Evolutionary conservation across 305 asterid genomes (phyloP).

Genomic region (Rubia tinctorum): DNA sequence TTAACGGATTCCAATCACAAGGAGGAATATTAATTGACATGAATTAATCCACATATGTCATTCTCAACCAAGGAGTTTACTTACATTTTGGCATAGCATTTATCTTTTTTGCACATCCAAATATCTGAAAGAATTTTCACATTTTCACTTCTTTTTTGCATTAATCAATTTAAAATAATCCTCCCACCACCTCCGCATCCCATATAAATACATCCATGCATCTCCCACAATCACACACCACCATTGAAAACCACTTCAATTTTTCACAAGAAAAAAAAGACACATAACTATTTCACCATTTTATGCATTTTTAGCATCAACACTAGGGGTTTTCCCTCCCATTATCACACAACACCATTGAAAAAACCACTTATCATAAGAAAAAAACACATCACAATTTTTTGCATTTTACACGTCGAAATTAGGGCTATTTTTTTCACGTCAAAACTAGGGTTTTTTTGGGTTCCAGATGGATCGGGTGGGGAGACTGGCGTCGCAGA

Average conservation of each 20-base stretch:
- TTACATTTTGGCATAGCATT: conserved; percentile 15
- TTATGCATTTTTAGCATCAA: not conserved
- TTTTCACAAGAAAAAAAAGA: not conserved
- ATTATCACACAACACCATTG: not conserved
- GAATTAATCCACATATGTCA: conserved; percentile 12
- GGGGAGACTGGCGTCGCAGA: conserved; percentile 30
- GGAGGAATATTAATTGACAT: not conserved
- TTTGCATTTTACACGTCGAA: not conserved
- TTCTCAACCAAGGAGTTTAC: conserved; percentile 9
- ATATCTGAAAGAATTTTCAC: conserved; percentile 35
- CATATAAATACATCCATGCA: conserved; percentile 22
- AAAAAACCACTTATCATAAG: not conserved
- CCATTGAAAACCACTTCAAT: not conserved
- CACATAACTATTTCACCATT: too few species aligned
- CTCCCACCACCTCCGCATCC: conserved; percentile 10
- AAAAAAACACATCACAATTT: too few species aligned
- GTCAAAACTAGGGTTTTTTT: not conserved
- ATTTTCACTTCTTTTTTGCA: conserved; percentile 15
- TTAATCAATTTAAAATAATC: conserved; percentile 21
- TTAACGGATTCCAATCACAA: conserved; percentile 15
- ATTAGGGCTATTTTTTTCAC: too few species aligned
- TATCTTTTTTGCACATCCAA: conserved; percentile 24
- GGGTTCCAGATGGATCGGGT: conserved; percentile 25
- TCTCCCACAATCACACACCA: not conserved
- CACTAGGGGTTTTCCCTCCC: not conserved